These are phyloP conservation scores for Trypanosoma vivax DNA, from an alignment of 208 protist species.

Conservation along the genomic window DNA sequence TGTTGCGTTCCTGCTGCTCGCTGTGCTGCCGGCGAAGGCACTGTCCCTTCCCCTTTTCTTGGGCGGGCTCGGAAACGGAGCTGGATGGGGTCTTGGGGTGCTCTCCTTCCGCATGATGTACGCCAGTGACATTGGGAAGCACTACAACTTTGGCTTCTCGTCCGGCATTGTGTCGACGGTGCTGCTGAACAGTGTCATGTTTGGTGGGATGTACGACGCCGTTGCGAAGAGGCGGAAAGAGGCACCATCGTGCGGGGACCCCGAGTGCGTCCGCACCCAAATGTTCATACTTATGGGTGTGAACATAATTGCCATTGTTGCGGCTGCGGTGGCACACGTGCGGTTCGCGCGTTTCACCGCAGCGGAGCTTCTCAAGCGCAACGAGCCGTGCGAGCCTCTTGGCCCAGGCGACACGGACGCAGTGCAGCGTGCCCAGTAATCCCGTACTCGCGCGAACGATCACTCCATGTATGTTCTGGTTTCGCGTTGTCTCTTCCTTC, in stretches of 20 bases:
- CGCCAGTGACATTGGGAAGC: slow-evolving; percentile 61
- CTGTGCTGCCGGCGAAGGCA: slow-evolving; percentile 30
- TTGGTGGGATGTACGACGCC: slow-evolving; percentile 23
- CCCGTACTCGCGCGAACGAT: too few species aligned
- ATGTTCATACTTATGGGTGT: slow-evolving; percentile 27
- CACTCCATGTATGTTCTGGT: too few species aligned
- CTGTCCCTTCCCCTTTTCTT: slow-evolving; percentile 45
- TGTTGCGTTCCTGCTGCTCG: slow-evolving; percentile 36
- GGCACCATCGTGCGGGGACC: slow-evolving; percentile 20
- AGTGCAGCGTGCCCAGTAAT: too few species aligned
- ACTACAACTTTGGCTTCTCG: slow-evolving; percentile 69
- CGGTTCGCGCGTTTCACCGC: slow-evolving; percentile 25
- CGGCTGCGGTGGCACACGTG: slow-evolving; percentile 21
- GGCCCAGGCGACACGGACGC: too few species aligned
- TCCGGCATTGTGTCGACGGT: slow-evolving; percentile 30
- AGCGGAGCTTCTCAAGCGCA: neutral
- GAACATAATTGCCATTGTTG: slow-evolving; percentile 12
- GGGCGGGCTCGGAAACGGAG: slow-evolving; percentile 43
- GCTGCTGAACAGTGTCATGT: slow-evolving; percentile 41
- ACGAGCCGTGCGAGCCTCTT: too few species aligned
- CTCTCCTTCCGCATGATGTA: slow-evolving; percentile 38
- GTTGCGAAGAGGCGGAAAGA: slow-evolving; percentile 5
- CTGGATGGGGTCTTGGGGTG: slow-evolving; percentile 48
- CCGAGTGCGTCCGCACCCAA: slow-evolving; percentile 24
- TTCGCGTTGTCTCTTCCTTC: too few species aligned